Base-by-base conservation (phyloP, 805 yeast genomes). In the Nematodospora valgi region DNA sequence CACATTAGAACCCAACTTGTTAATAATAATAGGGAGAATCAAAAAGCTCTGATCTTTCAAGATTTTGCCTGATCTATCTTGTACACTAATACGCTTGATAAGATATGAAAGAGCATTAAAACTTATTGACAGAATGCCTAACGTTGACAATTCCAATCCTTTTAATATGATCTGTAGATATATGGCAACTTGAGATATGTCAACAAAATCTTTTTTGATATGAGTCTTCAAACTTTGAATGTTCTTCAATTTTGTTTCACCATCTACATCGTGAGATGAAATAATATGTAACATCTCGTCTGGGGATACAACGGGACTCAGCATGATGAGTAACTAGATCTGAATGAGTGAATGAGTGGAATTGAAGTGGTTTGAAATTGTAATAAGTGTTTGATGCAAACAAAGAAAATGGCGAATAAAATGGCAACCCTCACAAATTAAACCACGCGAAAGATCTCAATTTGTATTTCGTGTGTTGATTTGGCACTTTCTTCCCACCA, bases 41-140 rank as follows among this genome's bases (percentile, higher is more conserved):
- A 63, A 52, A 35, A 59, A 62, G 25, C 72, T 62, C 24, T 71
- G 70, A 2, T 56, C 51, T 39, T 58, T 59, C 27, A 78, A 56
- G 0, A 70, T 60, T 10, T 35, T 17, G 2, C 64, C 64, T 7
- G 53, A 48, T 2, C 64, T 55, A 44, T 77, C 81, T 53, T 78
- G 84, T 54, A 76, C 72, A 30, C 77, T 70, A 5, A 78, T 73
- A 14, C 84, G 56, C 39, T 76, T 78, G 20, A 78, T 69, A 34
- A 78, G 52, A 46, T 78, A 82, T 32, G 79, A 75, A 4, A 76
- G 49, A 0, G 76, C 67, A 19, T 76, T 68, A 46, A 78, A 76
- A 2, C 76, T 65, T 15, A 55, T 36, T 1, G 64, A 40, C 40
- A 65, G 64, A 13, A 76, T 62, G 8, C 64, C 52, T 22, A 56